phyloP scores from a whole-genome alignment of 306 rosid genomes.

The Hippophae gyantsensis region DNA sequence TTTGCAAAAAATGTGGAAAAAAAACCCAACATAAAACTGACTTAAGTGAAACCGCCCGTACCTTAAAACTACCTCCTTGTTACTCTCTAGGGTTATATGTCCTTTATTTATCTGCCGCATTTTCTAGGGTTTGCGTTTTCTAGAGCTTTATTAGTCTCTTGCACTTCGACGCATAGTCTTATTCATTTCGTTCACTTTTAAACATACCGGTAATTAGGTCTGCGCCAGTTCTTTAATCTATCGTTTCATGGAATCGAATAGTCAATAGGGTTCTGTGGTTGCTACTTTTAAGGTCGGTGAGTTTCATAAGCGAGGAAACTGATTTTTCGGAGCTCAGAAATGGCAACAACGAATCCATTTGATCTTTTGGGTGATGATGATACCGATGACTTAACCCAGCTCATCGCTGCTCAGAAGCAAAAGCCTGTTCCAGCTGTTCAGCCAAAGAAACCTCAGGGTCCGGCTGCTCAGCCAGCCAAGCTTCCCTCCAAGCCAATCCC shows the following conservation, averaged over 20 bases:
- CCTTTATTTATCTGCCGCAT: conserved; percentile 31
- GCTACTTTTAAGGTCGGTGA: conserved; percentile 19
- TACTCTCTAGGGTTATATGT: no score
- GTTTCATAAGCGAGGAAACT: conserved; percentile 14
- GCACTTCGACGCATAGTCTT: conserved; percentile 1
- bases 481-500: conserved; percentile 59
- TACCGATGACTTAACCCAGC: conserved; percentile 43
- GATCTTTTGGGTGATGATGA: conserved; percentile 55
- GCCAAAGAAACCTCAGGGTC: conserved; percentile 33
- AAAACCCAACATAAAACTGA: no score
- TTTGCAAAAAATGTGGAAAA: no score
- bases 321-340: conserved; percentile 19
- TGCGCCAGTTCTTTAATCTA: not conserved
- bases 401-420: conserved; percentile 31
- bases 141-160: not conserved
- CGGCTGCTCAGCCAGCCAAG: conserved; percentile 38
- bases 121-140: conserved; percentile 31
- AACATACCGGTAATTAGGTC: not conserved
- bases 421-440: conserved; percentile 13
- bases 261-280: conserved; percentile 26
- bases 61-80: no score
- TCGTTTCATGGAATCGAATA: conserved; percentile 25
- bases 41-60: no score
- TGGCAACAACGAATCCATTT: conserved; percentile 57
- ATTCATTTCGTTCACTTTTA: not conserved